Conservation (phyloP, 148 eudicot genomes). For the Amaranthus hypochondriacus region DNA sequence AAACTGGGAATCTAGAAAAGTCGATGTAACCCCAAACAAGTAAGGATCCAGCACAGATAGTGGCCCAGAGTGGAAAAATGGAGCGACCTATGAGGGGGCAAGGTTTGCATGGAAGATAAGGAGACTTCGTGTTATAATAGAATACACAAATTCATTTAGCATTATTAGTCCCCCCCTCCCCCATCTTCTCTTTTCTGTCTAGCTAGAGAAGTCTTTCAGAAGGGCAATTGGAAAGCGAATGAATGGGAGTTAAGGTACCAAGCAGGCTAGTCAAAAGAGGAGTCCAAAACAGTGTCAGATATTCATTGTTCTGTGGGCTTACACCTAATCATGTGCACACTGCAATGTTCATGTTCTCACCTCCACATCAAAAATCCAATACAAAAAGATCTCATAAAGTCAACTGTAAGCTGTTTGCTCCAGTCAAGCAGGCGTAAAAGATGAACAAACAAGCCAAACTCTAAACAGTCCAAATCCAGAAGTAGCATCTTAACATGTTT, state of each 20-base stretch:
- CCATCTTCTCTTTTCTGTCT: not conserved
- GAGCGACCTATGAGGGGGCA: constrained; percentile 19
- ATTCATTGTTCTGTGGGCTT: constrained; percentile 17
- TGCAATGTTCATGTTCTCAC: not conserved
- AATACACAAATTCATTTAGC: constrained; percentile 31
- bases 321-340: constrained; percentile 7
- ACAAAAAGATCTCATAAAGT: not conserved
- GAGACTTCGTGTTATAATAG: constrained; percentile 48
- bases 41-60: constrained; percentile 11
- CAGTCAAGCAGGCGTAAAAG: not conserved
- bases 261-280: constrained; percentile 15
- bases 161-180: not conserved
- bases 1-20: not conserved
- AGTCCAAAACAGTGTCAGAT: not conserved
- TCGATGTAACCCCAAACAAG: not conserved
- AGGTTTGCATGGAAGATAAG: constrained; percentile 18
- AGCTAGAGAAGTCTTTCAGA: constrained; percentile 4
- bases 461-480: not conserved
- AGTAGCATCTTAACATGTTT: not conserved
- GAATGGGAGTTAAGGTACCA: constrained; percentile 20
- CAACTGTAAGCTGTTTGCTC: not conserved
- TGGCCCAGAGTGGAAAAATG: constrained; percentile 17
- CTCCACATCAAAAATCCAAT: not conserved
- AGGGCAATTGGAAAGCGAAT: constrained; percentile 10
- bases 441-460: not conserved